These are phyloP conservation scores for Leptomonas seymouri DNA, from an alignment of 208 protist genomes.

Conservation along the genomic window DNA sequence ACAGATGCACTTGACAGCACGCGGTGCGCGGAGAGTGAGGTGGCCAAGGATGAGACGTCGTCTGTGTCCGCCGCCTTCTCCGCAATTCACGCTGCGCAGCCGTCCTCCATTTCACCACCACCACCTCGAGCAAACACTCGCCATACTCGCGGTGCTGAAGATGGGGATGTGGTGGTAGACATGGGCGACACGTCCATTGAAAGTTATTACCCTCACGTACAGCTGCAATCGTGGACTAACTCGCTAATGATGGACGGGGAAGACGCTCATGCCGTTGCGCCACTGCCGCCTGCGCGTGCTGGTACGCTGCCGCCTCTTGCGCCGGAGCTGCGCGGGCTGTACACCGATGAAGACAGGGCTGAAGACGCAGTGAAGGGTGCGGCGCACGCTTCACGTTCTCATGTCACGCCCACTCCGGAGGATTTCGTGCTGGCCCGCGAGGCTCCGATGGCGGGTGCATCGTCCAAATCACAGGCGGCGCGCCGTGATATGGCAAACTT, in stretches of 20 bases:
- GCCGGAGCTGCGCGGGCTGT: constrained; percentile 21
- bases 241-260: constrained; percentile 5
- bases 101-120: background rate
- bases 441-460: constrained; percentile 6
- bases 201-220: constrained; percentile 24
- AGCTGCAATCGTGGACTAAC: constrained; percentile 27
- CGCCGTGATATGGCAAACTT: constrained; percentile 76
- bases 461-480: constrained; percentile 32
- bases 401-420: constrained; percentile 41
- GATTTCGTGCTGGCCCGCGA: constrained; percentile 52
- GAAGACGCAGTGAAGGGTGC: background rate
- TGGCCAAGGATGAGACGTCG: constrained; percentile 4
- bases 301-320: constrained; percentile 32
- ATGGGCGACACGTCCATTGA: constrained; percentile 38
- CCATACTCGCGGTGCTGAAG: no score
- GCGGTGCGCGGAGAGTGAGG: constrained; percentile 12
- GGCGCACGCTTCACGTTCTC: background rate
- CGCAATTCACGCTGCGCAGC: background rate
- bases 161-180: constrained; percentile 25
- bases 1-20: background rate
- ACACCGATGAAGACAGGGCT: background rate
- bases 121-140: background rate
- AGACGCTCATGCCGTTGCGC: constrained; percentile 10
- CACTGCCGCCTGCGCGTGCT: constrained; percentile 20
- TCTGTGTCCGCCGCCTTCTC: constrained; percentile 17